These are phyloP conservation scores for Syzygium malaccense DNA, from an alignment of 441 rosid species.

Conservation along the genomic window DNA sequence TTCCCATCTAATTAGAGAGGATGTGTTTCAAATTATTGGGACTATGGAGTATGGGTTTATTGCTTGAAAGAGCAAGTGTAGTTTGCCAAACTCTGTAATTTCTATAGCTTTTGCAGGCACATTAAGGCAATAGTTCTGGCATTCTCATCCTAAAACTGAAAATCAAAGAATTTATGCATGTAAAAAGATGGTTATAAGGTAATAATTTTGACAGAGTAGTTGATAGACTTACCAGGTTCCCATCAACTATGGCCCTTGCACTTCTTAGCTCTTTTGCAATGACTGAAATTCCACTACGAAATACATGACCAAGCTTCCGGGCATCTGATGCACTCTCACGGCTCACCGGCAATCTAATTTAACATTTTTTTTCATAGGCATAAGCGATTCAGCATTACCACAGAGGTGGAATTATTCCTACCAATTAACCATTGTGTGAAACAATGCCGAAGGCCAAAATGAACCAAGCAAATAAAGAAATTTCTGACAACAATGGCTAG, in stretches of 20 bases:
- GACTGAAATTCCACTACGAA: conserved; percentile 49
- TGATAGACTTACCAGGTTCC: conserved; percentile 53
- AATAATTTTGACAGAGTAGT: background rate
- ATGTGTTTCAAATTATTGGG: background rate
- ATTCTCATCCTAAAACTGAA: background rate
- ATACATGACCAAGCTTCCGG: conserved; percentile 40
- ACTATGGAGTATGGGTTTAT: background rate
- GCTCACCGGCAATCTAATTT: conserved; percentile 50
- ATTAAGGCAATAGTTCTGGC: background rate
- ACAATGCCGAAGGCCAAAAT: background rate
- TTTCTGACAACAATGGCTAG: background rate
- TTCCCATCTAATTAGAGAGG: background rate
- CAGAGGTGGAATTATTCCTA: background rate
- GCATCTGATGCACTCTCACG: conserved; percentile 25
- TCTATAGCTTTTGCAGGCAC: background rate
- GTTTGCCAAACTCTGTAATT: background rate
- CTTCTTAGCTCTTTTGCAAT: conserved; percentile 54
- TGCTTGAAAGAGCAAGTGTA: background rate
- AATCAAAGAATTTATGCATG: background rate
- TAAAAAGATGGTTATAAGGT: background rate
- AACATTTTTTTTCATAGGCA: background rate
- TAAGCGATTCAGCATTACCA: background rate
- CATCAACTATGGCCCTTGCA: conserved; percentile 79
- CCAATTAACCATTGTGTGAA: background rate
- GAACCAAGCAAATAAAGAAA: background rate